Base-by-base conservation (phyloP, 805 yeast genomes). In the Spathaspora boniae region DNA sequence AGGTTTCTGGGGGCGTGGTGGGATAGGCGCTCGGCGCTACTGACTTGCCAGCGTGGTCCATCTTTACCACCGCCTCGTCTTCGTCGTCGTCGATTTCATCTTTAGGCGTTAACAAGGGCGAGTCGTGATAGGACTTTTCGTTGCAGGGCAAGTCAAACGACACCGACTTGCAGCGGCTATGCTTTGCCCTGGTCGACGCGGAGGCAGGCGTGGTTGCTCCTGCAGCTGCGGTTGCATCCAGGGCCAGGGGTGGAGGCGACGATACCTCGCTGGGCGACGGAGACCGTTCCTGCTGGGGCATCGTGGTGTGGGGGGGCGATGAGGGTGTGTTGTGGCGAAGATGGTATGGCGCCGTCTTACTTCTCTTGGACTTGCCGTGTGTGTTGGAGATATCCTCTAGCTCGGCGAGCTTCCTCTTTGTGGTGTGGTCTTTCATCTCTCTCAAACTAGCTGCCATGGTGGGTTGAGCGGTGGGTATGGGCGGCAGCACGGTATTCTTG, bases 31-130 rank as follows among this genome's bases (percentile, higher is more conserved):
- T 14, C 9, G 30, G 9, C 14, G 32, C 21, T 29, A 25, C 4
- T 29, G 29, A 20, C 12, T 16, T n/a, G 32, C 12, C 20, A 4
- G 11, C 20, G 11, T 4, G 8, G 6, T 15, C 12, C 26, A 12
- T 25, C 14, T 15, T 24, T 8, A 9, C 15, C 6, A 26, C 39
- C 4, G 22, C 16, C 9, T 30, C 32, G 15, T 50, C 51, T 19
- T 53, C 51, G 38, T 55, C 54, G 19, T 58, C 63, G 35, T 62
- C 60, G 31, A 62, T 64, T 24, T 65, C 72, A 17, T 66, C 67
- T 39, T 63, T 65, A 4, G 72, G 72, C 2, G 72, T 66, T 33
- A 65, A 51, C 22, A 66, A 53, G 5, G 69, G 70, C 29, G 63
- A 54, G 37, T 45, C 45, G 25, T 58, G 56, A 37, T 58, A 60